A percentile compares a stretch with the other conserved stretches of the same genome.
These are phyloP conservation scores for Lunasporangiospora selenospora DNA, from an alignment of 192 early-diverging fungal genomes.

Conservation along the genomic window DNA sequence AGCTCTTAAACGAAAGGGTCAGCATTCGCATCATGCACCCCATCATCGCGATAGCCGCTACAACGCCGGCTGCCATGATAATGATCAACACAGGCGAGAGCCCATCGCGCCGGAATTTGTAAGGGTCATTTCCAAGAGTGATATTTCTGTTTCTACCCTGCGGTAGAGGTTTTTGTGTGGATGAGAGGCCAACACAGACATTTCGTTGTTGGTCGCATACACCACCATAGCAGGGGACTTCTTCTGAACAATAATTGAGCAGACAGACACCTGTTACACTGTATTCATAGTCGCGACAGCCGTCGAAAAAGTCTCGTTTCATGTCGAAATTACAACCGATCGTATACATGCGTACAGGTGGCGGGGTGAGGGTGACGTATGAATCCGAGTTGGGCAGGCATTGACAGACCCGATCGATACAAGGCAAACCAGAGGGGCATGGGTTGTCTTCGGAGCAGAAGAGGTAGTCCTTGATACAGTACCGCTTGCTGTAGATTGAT, in stretches of 20 bases:
- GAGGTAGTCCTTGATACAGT: constrained; percentile 37
- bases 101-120: constrained; percentile 21
- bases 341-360: constrained; percentile 39
- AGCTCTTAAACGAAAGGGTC: neutral
- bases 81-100: constrained; percentile 33
- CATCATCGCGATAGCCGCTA: constrained; percentile 22
- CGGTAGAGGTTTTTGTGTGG: neutral
- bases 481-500: constrained; percentile 31
- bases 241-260: constrained; percentile 40
- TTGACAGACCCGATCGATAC: constrained; percentile 45
- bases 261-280: constrained; percentile 20
- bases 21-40: constrained; percentile 34
- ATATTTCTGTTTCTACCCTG: constrained; percentile 8
- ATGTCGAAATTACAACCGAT: constrained; percentile 42
- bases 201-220: constrained; percentile 14
- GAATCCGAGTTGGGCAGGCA: constrained; percentile 26
- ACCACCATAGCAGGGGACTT: constrained; percentile 40
- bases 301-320: constrained; percentile 1
- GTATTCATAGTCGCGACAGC: constrained; percentile 40
- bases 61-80: constrained; percentile 19
- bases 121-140: constrained; percentile 34
- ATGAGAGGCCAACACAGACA: constrained; percentile 31
- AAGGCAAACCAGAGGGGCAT: constrained; percentile 31
- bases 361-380: constrained; percentile 32
- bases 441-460: constrained; percentile 48